These are phyloP conservation scores for Kockovaella imperatae DNA, from an alignment of 768 basidiomycete genomes.

Conservation along the genomic window DNA sequence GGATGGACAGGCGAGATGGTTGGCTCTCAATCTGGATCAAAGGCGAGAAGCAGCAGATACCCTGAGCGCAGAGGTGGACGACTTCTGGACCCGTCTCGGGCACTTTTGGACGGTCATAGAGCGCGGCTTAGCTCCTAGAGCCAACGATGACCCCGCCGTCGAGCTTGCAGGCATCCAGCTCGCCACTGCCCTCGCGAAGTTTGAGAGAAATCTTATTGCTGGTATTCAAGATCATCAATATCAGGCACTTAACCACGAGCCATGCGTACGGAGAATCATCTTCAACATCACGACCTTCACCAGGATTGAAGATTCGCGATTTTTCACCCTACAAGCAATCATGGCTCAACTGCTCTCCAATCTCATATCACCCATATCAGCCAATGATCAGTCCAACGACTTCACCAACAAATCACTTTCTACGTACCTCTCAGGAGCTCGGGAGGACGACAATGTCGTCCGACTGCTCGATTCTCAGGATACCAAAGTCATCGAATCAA, in stretches of 20 bases:
- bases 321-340: slow-evolving; percentile 60
- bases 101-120: slow-evolving; percentile 12
- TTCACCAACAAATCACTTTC: slow-evolving; percentile 54
- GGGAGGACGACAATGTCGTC: slow-evolving; percentile 55
- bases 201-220: slow-evolving; percentile 78
- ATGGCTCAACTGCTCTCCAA: slow-evolving; percentile 75
- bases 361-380: slow-evolving; percentile 63
- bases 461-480: slow-evolving; percentile 60
- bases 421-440: slow-evolving; percentile 64
- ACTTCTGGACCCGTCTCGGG: slow-evolving; percentile 10
- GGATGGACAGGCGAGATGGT: slow-evolving; percentile 18
- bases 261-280: slow-evolving; percentile 58
- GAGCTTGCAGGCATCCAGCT: slow-evolving; percentile 20
- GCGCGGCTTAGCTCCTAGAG: slow-evolving; percentile 4
- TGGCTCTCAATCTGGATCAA: slow-evolving; percentile 23
- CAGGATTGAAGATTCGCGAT: slow-evolving; percentile 55
- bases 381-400: slow-evolving; percentile 52
- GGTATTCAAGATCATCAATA: slow-evolving; percentile 65
- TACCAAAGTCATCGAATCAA: slow-evolving; percentile 54
- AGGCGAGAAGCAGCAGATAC: slow-evolving; percentile 8
- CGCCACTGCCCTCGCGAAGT: slow-evolving; percentile 53
- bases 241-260: slow-evolving; percentile 62
- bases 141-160: background rate
- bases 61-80: background rate
- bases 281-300: slow-evolving; percentile 71